Conservation (phyloP, 2,329 filamentous ascomycete species). For the Alternaria triticina region DNA sequence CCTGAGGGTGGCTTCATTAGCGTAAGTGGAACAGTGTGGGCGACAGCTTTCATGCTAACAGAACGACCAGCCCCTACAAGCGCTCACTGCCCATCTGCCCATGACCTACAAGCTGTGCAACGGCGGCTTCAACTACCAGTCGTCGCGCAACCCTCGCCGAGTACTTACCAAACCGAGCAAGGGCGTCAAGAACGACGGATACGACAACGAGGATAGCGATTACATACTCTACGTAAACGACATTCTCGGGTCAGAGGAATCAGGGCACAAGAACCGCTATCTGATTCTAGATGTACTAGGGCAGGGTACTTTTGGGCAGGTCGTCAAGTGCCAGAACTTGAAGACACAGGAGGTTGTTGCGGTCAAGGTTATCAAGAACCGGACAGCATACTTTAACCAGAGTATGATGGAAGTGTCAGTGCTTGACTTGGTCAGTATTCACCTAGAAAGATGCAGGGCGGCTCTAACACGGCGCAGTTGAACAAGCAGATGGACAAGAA, state of each 20-base stretch:
- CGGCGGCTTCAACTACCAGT: constrained; percentile 97
- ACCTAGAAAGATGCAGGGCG: neutral
- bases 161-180: constrained; percentile 99
- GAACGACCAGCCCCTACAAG: constrained; percentile 79
- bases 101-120: constrained; percentile 99
- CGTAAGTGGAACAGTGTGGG: constrained; percentile 61
- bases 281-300: constrained; percentile 96
- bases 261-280: constrained; percentile 98
- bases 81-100: constrained; percentile 88
- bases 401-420: constrained; percentile 99
- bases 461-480: constrained; percentile 61
- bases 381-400: constrained; percentile 98
- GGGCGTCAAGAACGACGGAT: constrained; percentile 97
- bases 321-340: constrained; percentile 98
- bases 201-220: constrained; percentile 98
- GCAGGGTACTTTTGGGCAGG: constrained; percentile 97
- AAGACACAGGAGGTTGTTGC: constrained; percentile 98
- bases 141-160: constrained; percentile 90
- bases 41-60: constrained; percentile 21
- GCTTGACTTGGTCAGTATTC: constrained; percentile 76
- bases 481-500: constrained; percentile 99
- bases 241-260: constrained; percentile 95
- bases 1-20: constrained; percentile 98
- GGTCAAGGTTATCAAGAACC: constrained; percentile 99
- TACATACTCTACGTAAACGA: constrained; percentile 99